These are phyloP conservation scores for Boletellus ananas DNA, from an alignment of 768 basidiomycete species.

Conservation along the genomic window DNA sequence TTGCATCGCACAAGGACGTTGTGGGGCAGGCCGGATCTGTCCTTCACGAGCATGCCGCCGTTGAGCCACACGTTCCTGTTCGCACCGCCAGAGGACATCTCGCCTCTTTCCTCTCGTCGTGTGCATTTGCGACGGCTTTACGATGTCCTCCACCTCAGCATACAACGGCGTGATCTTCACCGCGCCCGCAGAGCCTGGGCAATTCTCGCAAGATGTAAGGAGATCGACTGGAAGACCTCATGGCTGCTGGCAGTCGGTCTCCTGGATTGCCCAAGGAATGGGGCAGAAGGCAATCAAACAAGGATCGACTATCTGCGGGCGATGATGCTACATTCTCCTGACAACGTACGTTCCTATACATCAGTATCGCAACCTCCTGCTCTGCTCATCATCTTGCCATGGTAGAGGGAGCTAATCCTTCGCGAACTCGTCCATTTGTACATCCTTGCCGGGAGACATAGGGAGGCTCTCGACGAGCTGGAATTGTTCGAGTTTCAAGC, in stretches of 20 bases:
- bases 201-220: conserved; percentile 72
- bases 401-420: conserved; percentile 69
- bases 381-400: conserved; percentile 10
- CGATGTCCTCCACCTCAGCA: conserved; percentile 67
- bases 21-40: conserved; percentile 4
- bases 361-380: conserved; percentile 1
- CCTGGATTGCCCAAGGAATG: conserved; percentile 36
- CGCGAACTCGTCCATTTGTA: conserved; percentile 71
- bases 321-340: conserved; percentile 67
- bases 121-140: conserved; percentile 71
- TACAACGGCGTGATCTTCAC: conserved; percentile 61
- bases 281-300: conserved; percentile 29
- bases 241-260: conserved; percentile 69
- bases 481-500: conserved; percentile 58
- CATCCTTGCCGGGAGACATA: conserved; percentile 52
- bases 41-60: conserved; percentile 11
- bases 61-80: conserved; percentile 53
- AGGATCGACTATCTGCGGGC: conserved; percentile 59
- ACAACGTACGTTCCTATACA: conserved; percentile 61
- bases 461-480: conserved; percentile 78
- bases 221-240: conserved; percentile 67
- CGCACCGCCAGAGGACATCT: conserved; percentile 48
- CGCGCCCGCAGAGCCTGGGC: conserved; percentile 71
- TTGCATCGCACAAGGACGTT: conserved; percentile 13
- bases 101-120: conserved; percentile 54